Conservation (phyloP, 2,329 filamentous ascomycete genomes). For the Sordariomycetes sp. region DNA sequence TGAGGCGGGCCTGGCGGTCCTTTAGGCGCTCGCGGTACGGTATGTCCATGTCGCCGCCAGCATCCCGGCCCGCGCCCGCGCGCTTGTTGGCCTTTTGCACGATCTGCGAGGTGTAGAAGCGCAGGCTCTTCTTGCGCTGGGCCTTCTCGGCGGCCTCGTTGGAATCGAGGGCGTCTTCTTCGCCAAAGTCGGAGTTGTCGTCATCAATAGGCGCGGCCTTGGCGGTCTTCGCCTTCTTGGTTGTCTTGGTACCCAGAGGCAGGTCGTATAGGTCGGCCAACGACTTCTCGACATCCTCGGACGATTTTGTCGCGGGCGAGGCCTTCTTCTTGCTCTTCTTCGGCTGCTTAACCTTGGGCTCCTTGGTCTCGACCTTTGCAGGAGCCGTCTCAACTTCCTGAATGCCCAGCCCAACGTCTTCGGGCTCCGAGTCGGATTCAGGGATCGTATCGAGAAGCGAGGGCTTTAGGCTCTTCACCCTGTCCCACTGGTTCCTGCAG, state of each 20-base stretch:
- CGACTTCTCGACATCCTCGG: constrained; percentile 55
- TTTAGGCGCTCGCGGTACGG: constrained; percentile 81
- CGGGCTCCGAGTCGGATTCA: constrained; percentile 17
- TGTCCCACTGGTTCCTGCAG: constrained; percentile 72
- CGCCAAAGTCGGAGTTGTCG: constrained; percentile 80
- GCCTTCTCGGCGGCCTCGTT: constrained; percentile 79
- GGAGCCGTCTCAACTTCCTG: constrained; percentile 10
- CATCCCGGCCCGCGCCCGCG: constrained; percentile 58
- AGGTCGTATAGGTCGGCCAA: constrained; percentile 61
- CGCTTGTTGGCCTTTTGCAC: constrained; percentile 88
- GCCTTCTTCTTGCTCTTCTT: constrained; percentile 33
- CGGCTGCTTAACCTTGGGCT: constrained; percentile 18
- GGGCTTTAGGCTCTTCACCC: constrained; percentile 54
- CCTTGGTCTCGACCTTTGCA: constrained; percentile 17
- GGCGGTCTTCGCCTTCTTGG: constrained; percentile 25
- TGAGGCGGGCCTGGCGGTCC: constrained; percentile 77
- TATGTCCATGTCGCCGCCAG: constrained; percentile 71
- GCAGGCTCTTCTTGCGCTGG: constrained; percentile 78
- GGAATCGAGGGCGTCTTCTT: constrained; percentile 70
- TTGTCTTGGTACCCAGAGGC: constrained; percentile 24
- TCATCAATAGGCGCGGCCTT: constrained; percentile 27
- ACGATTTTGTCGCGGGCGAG: constrained; percentile 6
- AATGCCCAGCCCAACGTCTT: constrained; percentile 6
- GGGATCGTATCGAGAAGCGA: constrained; percentile 24
- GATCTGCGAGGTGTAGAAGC: constrained; percentile 98